phyloP scores from a whole-genome alignment of 2,329 filamentous ascomycete species.

The Diaporthe sp. region DNA sequence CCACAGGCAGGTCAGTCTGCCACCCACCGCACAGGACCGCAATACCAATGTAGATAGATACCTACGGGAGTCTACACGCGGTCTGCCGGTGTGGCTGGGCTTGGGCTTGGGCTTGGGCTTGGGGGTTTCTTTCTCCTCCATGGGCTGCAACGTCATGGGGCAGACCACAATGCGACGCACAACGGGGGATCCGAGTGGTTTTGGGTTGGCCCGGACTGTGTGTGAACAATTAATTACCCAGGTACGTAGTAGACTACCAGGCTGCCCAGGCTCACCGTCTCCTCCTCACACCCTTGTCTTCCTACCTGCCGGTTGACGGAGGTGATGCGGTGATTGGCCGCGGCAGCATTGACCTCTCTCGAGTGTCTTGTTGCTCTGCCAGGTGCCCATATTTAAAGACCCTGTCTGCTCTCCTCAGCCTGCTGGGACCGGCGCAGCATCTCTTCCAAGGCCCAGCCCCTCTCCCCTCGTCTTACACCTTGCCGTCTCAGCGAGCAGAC shows the following conservation, averaged over 20 bases:
- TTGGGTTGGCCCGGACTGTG: too few relatives aligned
- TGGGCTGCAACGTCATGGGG: conserved; percentile 17
- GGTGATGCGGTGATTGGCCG: neutral
- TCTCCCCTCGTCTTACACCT: neutral
- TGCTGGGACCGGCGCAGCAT: neutral
- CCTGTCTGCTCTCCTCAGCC: neutral
- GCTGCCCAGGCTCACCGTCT: neutral
- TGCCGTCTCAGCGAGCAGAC: neutral
- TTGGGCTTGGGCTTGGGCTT: neutral
- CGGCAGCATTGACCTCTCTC: neutral
- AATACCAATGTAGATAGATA: too few relatives aligned
- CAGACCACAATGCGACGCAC: conserved; percentile 2
- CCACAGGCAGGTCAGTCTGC: neutral
- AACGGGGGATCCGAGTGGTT: neutral
- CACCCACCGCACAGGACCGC: too few relatives aligned
- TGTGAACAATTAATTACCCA: too few relatives aligned
- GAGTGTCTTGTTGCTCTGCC: neutral
- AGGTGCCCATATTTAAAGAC: neutral
- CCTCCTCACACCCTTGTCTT: neutral
- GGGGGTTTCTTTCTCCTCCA: neutral
- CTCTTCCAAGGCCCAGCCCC: neutral
- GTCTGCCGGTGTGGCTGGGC: neutral
- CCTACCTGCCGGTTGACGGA: neutral
- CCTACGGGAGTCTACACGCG: neutral
- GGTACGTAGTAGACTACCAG: neutral